Evolutionary conservation across 306 rosid genomes (phyloP), one percentile per base, ranked within the genome.

Genomic region (Acacia melanoxylon): DNA sequence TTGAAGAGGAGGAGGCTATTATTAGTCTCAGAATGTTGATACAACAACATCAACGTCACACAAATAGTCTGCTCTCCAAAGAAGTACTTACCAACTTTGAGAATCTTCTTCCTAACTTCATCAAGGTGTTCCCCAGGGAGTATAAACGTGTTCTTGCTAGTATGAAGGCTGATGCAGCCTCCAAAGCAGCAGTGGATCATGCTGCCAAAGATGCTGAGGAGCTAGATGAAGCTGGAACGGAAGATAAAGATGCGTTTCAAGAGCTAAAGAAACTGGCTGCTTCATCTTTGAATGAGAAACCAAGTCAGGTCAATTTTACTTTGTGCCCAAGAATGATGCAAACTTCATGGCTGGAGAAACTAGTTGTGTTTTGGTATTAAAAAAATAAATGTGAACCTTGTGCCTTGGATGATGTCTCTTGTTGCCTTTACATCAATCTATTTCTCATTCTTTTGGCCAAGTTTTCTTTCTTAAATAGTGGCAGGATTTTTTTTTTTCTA

Each of bases 41-140:
- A 80, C 99, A 95, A 70, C 99, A 95, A 84, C 99, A 95, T 81
- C 98, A 93, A 74, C 97, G 97, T 33, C 90, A 95, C 88, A 95
- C 98, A 80, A 86, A 87, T 56, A 95, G 98, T 85, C 29, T 48
- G 74, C 85, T 92, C 48, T 91, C 98, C 80, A 86, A 91, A 87
- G 96, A 92, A 83, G 93, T 95, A 71, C 92, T 95, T 25, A 84
- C 31, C 75, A 89, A 91, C 80, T 90, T 93, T 44, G 93, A 90
- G 69, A 89, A 67, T 78, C 87, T 95, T 81, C 75, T 95, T 80
- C 96, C 98, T n/a, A 89, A 87, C 65, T 95, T 95, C 80, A 79
- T 93, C 68, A 95, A 95, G 89, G 98, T 95, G 69, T 72, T 93
- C 83, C 98, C 99, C 6, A 80, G 87, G 86, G 99, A 95, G 83